phyloP scores from a whole-genome alignment of 2,329 filamentous ascomycete genomes.

The Didymella pomorum region DNA sequence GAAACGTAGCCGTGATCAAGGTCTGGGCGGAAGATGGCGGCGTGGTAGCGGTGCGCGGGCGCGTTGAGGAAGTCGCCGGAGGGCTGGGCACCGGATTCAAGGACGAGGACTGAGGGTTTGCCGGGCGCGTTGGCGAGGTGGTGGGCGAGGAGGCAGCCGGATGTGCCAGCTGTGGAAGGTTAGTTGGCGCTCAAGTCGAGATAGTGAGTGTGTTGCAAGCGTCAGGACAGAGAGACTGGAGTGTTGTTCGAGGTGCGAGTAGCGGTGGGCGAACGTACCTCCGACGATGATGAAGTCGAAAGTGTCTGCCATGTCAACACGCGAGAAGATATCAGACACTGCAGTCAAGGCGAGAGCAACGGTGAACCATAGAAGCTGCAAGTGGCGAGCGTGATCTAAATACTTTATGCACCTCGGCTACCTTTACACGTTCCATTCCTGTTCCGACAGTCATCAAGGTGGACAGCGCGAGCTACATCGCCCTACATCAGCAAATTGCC shows the following conservation, averaged over 20 bases:
- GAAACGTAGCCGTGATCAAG: constrained; percentile 62
- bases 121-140: constrained; percentile 58
- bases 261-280: constrained; percentile 32
- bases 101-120: constrained; percentile 63
- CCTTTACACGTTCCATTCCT: not conserved
- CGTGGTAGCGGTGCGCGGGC: constrained; percentile 64
- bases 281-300: constrained; percentile 55
- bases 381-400: not conserved
- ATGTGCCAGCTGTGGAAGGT: constrained; percentile 61
- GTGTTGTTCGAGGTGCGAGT: not conserved
- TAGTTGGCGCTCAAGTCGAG: not conserved
- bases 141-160: constrained; percentile 65
- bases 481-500: constrained; percentile 1
- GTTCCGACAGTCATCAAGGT: not conserved
- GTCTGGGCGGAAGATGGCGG: constrained; percentile 53
- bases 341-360: not conserved
- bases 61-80: constrained; percentile 52
- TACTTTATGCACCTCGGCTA: constrained; percentile 6
- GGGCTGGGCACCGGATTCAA: constrained; percentile 68
- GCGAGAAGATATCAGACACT: not conserved
- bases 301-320: constrained; percentile 24
- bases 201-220: not conserved
- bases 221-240: too few species aligned
- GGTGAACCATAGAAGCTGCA: not conserved
- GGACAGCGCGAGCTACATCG: not conserved